Percentiles rank a stretch among this genome's conserved stretches.
Conservation (phyloP, 164 flowering plant genomes). For the Buxus sempervirens region DNA sequence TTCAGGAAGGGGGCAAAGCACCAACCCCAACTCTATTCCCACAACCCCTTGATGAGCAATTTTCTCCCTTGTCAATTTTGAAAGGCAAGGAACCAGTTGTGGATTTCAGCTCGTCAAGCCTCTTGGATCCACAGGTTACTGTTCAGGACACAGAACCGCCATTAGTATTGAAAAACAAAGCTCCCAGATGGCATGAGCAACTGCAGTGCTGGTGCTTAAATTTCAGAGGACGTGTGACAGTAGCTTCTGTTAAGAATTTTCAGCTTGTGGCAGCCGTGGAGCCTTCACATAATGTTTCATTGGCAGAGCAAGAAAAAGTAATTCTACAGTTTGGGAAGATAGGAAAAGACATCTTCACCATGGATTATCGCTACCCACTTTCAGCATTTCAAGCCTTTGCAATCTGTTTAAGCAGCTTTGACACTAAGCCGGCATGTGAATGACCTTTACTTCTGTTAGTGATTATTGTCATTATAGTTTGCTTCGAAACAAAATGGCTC, state of each 20-base stretch:
- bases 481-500: conserved; percentile 25
- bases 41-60: conserved; percentile 32
- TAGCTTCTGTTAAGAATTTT: conserved; percentile 94
- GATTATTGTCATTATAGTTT: conserved; percentile 8
- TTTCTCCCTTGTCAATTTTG: conserved; percentile 14
- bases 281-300: conserved; percentile 40
- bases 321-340: conserved; percentile 88
- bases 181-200: conserved; percentile 91
- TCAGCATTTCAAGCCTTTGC: conserved; percentile 92
- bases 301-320: conserved; percentile 69
- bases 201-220: conserved; percentile 93
- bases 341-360: conserved; percentile 86
- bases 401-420: conserved; percentile 83
- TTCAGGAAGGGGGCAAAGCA: conserved; percentile 74
- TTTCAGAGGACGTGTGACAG: conserved; percentile 89
- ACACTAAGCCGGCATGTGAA: conserved; percentile 90
- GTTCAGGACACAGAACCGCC: conserved; percentile 27
- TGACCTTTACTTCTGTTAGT: conserved; percentile 22
- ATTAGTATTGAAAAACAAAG: conserved; percentile 61
- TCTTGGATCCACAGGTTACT: conserved; percentile 21
- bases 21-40: conserved; percentile 60
- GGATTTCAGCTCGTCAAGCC: conserved; percentile 31
- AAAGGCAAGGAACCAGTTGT: conserved; percentile 26
- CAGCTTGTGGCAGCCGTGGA: conserved; percentile 80
- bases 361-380: conserved; percentile 82